Percentiles rank a stretch among this genome's conserved stretches.
Conservation (phyloP, 1,284 basidiomycete genomes). For the Ustilago hordei region DNA sequence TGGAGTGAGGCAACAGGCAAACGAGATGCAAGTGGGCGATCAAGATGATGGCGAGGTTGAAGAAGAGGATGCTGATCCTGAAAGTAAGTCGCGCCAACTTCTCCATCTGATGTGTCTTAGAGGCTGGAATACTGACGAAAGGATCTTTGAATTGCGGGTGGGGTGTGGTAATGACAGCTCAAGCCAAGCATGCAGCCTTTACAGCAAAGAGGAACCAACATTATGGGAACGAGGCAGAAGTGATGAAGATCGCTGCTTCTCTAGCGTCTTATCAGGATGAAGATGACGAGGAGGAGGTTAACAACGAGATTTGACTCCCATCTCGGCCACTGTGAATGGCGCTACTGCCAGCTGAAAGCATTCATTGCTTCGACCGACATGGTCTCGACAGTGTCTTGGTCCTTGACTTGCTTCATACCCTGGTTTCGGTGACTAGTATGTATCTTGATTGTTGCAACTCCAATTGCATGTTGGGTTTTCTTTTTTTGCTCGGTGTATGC, state of each 20-base stretch:
- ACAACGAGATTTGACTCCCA: conserved; percentile 27
- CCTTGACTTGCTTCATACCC: neutral
- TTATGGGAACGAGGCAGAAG: conserved; percentile 68
- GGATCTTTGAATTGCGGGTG: neutral
- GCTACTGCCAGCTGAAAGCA: conserved; percentile 22
- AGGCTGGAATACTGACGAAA: neutral
- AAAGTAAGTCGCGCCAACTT: conserved; percentile 37
- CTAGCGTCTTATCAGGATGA: conserved; percentile 63
- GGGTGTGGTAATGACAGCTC: conserved; percentile 8
- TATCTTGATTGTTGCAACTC: too few relatives aligned
- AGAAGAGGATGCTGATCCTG: conserved; percentile 59
- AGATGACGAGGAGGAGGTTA: conserved; percentile 60
- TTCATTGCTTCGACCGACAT: too few relatives aligned
- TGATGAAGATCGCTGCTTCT: conserved; percentile 62
- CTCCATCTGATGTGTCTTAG: neutral
- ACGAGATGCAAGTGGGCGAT: conserved; percentile 46
- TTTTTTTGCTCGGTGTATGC: too few relatives aligned
- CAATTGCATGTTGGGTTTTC: too few relatives aligned
- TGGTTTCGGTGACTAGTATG: neutral
- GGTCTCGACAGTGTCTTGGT: neutral
- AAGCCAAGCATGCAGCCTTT: conserved; percentile 64
- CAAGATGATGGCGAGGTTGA: conserved; percentile 47
- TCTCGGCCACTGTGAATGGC: conserved; percentile 29
- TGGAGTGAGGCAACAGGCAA: conserved; percentile 51
- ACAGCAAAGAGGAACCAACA: conserved; percentile 65